phyloP scores from a whole-genome alignment of 257 asterid genomes.

The Capsicum baccatum region DNA sequence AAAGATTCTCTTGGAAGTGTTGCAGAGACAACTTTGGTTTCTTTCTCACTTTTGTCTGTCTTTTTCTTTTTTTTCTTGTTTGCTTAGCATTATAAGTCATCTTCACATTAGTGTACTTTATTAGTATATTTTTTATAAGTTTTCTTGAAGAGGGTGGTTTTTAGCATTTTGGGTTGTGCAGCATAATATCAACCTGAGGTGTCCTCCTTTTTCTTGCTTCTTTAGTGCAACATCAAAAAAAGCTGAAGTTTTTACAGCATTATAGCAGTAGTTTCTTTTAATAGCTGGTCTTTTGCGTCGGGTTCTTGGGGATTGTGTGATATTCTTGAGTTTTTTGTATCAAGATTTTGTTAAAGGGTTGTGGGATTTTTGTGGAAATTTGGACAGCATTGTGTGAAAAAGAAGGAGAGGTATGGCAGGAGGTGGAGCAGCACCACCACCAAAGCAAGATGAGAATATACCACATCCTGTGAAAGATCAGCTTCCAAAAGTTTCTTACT shows the following conservation, averaged over 20 bases:
- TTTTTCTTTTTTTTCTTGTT: constrained; percentile 36
- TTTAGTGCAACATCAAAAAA: not conserved
- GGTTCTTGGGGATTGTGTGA: constrained; percentile 22
- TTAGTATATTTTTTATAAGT: constrained; percentile 1
- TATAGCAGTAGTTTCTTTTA: not conserved
- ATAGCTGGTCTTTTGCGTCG: not conserved
- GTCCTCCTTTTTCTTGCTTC: constrained; percentile 1
- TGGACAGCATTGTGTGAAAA: constrained; percentile 23
- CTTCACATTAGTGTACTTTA: constrained; percentile 48
- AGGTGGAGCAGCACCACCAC: constrained; percentile 75
- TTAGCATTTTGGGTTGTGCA: constrained; percentile 28
- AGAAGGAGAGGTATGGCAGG: constrained; percentile 59
- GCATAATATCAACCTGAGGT: constrained; percentile 21
- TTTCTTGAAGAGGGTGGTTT: constrained; percentile 28
- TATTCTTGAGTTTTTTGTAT: constrained; percentile 27
- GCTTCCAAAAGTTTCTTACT: constrained; percentile 77
- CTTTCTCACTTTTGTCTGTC: constrained; percentile 42
- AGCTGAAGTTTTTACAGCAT: not conserved
- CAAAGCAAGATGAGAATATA: constrained; percentile 74
- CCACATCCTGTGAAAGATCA: constrained; percentile 94
- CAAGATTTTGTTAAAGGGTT: not conserved
- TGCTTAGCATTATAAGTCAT: constrained; percentile 37
- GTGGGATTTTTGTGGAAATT: constrained; percentile 6
- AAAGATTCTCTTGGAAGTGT: constrained; percentile 50
- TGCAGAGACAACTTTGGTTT: constrained; percentile 48